These are phyloP conservation scores for Xerocomellus intermedius DNA, from an alignment of 768 basidiomycete species.

Conservation along the genomic window DNA sequence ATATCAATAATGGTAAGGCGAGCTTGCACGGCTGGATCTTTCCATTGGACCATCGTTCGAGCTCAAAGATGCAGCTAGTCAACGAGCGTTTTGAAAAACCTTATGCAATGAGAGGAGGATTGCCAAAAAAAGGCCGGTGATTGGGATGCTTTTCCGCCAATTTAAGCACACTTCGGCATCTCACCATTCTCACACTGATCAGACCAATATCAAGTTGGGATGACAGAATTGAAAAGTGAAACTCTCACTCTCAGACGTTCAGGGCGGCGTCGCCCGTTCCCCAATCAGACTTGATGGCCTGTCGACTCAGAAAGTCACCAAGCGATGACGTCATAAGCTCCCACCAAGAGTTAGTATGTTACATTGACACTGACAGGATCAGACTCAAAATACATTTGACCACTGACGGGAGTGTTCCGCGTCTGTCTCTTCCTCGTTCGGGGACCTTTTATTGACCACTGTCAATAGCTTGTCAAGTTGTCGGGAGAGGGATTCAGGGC, in stretches of 20 bases:
- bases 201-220: not conserved
- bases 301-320: no score
- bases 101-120: not conserved
- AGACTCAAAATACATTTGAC: no score
- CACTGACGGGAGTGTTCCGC: no score
- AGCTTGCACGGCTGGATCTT: conserved; percentile 1
- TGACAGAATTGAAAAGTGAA: not conserved
- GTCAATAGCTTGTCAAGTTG: no score
- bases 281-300: no score
- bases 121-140: not conserved
- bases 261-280: not conserved
- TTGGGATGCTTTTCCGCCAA: not conserved
- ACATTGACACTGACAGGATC: no score
- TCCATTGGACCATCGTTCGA: conserved; percentile 24
- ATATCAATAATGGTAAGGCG: not conserved
- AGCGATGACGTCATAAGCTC: no score
- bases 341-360: no score
- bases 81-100: not conserved
- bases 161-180: not conserved
- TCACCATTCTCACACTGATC: not conserved
- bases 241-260: conserved; percentile 11
- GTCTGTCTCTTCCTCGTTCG: no score
- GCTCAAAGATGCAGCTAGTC: not conserved
- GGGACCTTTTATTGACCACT: no score
- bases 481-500: no score